Percentiles rank a stretch among this genome's conserved stretches.
Conservation (phyloP, 495 filamentous ascomycete species). For the Podospora conica region DNA sequence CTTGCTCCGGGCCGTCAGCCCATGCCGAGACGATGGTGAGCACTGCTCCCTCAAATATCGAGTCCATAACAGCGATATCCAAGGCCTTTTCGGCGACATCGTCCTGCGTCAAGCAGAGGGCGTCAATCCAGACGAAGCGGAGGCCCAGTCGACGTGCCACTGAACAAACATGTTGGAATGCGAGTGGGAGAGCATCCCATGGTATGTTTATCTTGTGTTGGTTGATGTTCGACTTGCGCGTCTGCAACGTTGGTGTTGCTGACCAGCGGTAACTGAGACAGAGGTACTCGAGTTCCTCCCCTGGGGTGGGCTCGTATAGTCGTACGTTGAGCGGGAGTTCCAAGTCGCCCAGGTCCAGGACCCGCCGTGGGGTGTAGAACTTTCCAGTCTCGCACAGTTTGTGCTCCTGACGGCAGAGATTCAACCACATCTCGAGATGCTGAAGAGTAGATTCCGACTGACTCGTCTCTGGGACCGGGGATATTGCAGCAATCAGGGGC, state of each 20-base stretch:
- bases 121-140: constrained; percentile 2
- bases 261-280: constrained; percentile 4
- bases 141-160: neutral
- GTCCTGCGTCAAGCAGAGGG: constrained; percentile 4
- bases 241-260: neutral
- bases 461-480: neutral
- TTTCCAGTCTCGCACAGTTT: neutral
- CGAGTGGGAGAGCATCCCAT: neutral
- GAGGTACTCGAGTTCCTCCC: neutral
- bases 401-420: neutral
- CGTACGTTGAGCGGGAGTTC: neutral
- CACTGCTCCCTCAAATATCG: neutral
- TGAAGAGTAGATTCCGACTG: neutral
- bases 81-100: neutral
- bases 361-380: neutral
- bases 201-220: neutral
- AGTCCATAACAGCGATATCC: neutral
- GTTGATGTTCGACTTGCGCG: neutral
- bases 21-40: neutral
- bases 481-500: no score
- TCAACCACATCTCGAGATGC: neutral
- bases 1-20: neutral
- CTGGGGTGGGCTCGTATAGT: neutral
- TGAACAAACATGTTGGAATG: neutral
- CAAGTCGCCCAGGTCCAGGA: neutral